A percentile compares a stretch with the other conserved stretches of the same genome.
Evolutionary conservation across 2,329 filamentous ascomycete genomes (phyloP).

Genomic region (Trematosphaeria pertusa): DNA sequence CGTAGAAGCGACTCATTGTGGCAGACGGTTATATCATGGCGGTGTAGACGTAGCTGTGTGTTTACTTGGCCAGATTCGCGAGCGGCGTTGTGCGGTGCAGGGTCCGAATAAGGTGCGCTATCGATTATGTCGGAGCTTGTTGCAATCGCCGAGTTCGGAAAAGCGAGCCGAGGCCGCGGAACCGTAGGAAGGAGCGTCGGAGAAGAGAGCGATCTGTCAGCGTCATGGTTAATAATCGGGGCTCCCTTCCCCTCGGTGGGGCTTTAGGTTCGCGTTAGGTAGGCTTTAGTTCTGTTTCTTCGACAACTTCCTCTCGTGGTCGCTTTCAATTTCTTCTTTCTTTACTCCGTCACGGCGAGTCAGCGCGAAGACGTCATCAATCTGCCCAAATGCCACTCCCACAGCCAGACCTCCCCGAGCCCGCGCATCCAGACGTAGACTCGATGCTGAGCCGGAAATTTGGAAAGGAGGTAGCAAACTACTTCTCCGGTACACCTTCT

Average conservation of each 20-base stretch:
- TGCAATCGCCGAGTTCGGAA: constrained; percentile 25
- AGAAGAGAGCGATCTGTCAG: constrained; percentile 10
- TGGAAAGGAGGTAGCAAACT: constrained; percentile 81
- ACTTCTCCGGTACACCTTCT: constrained; percentile 67
- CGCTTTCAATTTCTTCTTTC: constrained; percentile 8
- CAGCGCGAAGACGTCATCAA: background rate
- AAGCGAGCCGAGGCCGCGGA: constrained; percentile 30
- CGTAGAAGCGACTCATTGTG: constrained; percentile 59
- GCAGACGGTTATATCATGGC: constrained; percentile 17
- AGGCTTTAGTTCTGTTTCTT: background rate
- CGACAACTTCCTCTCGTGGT: constrained; percentile 3
- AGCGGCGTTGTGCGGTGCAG: background rate
- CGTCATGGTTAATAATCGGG: constrained; percentile 28
- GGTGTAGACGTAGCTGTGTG: constrained; percentile 1
- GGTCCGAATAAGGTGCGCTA: constrained; percentile 10
- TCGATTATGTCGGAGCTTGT: too few relatives aligned
- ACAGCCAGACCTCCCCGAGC: constrained; percentile 61
- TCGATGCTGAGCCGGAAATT: constrained; percentile 79
- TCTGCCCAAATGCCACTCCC: constrained; percentile 40
- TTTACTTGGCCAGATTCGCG: background rate
- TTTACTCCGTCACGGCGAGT: background rate
- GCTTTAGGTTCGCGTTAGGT: constrained; percentile 2
- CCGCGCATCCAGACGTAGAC: constrained; percentile 65
- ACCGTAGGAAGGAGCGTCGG: background rate
- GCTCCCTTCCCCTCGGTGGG: constrained; percentile 9